Conservation (phyloP, 768 basidiomycete species). For the Tephrocybe sp. region DNA sequence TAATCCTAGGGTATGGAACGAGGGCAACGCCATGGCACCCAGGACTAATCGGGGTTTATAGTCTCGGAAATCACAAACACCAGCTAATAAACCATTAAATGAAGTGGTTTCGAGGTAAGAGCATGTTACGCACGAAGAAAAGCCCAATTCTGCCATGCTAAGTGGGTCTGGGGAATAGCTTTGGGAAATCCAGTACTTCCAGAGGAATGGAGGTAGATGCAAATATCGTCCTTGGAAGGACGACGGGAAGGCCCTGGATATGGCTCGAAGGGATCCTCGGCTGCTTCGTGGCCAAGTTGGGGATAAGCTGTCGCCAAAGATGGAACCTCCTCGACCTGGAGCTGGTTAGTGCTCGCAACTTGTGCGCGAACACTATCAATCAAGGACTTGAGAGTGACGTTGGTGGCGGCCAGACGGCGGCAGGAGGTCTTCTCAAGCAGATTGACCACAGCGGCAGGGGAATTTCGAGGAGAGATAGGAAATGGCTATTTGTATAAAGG, state of each 20-base stretch:
- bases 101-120: too few species aligned
- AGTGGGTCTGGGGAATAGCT: constrained; percentile 27
- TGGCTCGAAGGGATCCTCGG: constrained; percentile 4
- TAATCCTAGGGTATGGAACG: constrained; percentile 31
- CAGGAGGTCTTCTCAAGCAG: constrained; percentile 37
- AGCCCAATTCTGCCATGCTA: constrained; percentile 21
- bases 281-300: constrained; percentile 12
- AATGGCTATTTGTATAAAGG: too few species aligned
- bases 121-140: constrained; percentile 22
- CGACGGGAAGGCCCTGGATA: too few species aligned
- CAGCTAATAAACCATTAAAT: neutral
- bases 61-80: constrained; percentile 7
- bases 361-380: constrained; percentile 25
- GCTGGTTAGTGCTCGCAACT: constrained; percentile 18
- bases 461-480: constrained; percentile 1
- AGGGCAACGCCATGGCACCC: constrained; percentile 26
- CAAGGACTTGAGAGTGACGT: constrained; percentile 26
- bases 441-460: constrained; percentile 32
- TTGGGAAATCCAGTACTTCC: constrained; percentile 38
- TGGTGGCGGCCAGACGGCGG: constrained; percentile 35
- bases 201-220: too few species aligned
- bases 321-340: constrained; percentile 32
- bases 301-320: constrained; percentile 13
- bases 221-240: too few species aligned
- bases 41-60: constrained; percentile 7